Base-by-base conservation (phyloP, 305 asterid genomes). In the Fraxinus sp. region DNA sequence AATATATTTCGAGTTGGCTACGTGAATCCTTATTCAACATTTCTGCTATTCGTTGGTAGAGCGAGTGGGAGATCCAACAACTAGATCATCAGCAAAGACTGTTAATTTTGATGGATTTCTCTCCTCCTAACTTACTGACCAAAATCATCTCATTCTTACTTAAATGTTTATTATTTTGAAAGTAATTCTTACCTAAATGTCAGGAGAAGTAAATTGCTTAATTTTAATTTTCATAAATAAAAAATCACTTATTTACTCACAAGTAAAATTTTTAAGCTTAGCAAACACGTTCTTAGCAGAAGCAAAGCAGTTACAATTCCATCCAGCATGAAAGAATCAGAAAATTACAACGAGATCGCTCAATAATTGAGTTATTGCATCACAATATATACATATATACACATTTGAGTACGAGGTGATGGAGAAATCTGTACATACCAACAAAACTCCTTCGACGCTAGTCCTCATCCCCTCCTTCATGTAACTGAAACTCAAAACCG, bases 401-500 rank as follows among this genome's bases (percentile, higher is more conserved):
- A 64, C 35, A 24, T 64, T 20, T 64, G 32, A 22, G 73, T 20
- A 81, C 16, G 33, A 14, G 73, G 35, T 3, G 73, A 24, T 3
- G 35, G 73, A 64, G n/a, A 64, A 64, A 64, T 64, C 35, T 9
- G 73, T 64, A 59, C 7, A 80, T 88, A 93, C 98, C 98, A 95
- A 70, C 70, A 95, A 87, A 88, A 95, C 92, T 32, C 94, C 98
- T 89, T 94, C 98, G 7, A 95, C 98, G 83, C 97, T 95, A 32
- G 97, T 95, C 91, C 98, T 92, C 97, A 92, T 92, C n/a, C 98
- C 98, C 89, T 94, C 98, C 88, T 94, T 94, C 94, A 86, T 87
- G 84, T 94, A 94, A 89, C 98, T 95, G 95, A 64, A 9, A 64
- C 73, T 64, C 73, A 57, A 64, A 84, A 39, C 73, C 30, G 86